A percentile compares a stretch with the other conserved stretches of the same genome.
These are phyloP conservation scores for Yamadazyma jaroonii DNA, from an alignment of 1,139 yeast genomes.

Conservation along the genomic window DNA sequence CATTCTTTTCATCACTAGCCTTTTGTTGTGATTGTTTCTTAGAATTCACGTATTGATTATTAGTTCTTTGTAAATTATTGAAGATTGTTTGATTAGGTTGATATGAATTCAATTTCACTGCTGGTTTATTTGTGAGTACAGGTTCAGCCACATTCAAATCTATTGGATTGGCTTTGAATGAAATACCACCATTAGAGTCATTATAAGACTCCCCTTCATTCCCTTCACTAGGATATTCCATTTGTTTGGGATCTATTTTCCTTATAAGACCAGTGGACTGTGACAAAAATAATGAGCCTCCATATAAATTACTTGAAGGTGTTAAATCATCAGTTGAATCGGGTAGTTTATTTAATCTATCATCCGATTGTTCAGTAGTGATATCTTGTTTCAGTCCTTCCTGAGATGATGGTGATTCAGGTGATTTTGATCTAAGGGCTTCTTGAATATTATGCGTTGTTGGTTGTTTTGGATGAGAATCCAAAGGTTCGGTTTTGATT, in stretches of 20 bases:
- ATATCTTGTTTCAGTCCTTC: background rate
- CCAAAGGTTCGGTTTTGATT: background rate
- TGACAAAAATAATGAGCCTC: conserved; percentile 43
- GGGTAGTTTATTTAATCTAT: conserved; percentile 9
- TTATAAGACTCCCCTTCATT: conserved; percentile 14
- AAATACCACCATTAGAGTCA: conserved; percentile 32
- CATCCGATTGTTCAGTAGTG: background rate
- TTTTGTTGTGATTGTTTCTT: conserved; percentile 20
- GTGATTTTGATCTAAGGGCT: conserved; percentile 1
- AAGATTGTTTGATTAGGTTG: conserved; percentile 47
- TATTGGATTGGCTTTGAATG: conserved; percentile 36
- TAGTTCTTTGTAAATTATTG: conserved; percentile 41
- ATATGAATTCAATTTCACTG: conserved; percentile 35
- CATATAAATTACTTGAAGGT: conserved; percentile 33
- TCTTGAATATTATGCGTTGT: background rate
- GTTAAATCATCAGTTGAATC: conserved; percentile 30
- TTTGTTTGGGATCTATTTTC: conserved; percentile 28
- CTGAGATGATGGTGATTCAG: conserved; percentile 1
- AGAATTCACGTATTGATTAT: conserved; percentile 29
- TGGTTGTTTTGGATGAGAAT: background rate
- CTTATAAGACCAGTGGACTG: conserved; percentile 45
- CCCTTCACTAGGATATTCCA: background rate
- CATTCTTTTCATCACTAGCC: conserved; percentile 7
- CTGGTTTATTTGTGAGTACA: conserved; percentile 33
- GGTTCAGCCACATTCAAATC: conserved; percentile 31